Percentiles rank a stretch among this genome's conserved stretches.
phyloP scores from a whole-genome alignment of 2,329 filamentous ascomycete genomes.

The Stromatinia cepivora region DNA sequence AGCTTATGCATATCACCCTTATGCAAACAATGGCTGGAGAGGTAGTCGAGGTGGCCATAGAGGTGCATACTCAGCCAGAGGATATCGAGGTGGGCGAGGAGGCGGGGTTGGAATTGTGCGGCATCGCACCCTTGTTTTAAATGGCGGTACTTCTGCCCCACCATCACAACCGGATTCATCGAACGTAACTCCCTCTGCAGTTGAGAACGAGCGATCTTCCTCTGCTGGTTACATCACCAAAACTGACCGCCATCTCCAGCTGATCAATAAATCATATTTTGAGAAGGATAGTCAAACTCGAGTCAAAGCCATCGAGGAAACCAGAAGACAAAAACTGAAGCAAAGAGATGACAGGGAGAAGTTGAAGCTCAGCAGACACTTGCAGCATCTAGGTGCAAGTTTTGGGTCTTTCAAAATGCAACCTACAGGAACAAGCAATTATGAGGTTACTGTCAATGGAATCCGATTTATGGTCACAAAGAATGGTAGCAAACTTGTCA shows the following conservation, averaged over 20 bases:
- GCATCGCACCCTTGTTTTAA: constrained; percentile 66
- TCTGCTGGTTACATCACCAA: constrained; percentile 65
- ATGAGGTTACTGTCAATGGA: constrained; percentile 69
- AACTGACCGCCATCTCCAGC: constrained; percentile 73
- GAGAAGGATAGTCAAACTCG: constrained; percentile 71
- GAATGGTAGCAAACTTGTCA: constrained; percentile 80
- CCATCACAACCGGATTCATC: constrained; percentile 26
- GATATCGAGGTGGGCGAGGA: constrained; percentile 44
- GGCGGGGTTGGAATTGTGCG: constrained; percentile 46
- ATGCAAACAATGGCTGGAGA: constrained; percentile 36
- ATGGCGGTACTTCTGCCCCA: constrained; percentile 41
- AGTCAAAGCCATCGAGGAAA: constrained; percentile 70
- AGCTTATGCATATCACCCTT: constrained; percentile 33
- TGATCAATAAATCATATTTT: constrained; percentile 79
- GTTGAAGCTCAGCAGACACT: constrained; percentile 53
- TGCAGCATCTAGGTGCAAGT: constrained; percentile 43
- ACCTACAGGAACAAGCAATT: constrained; percentile 42
- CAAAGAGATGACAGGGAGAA: constrained; percentile 59
- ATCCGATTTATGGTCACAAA: constrained; percentile 72
- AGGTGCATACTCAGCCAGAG: constrained; percentile 35
- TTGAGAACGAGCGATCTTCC: constrained; percentile 30
- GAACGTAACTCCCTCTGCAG: constrained; percentile 25
- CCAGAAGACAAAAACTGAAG: constrained; percentile 57
- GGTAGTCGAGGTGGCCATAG: constrained; percentile 33
- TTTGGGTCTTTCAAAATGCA: constrained; percentile 21